Base-by-base conservation (phyloP, 2,329 filamentous ascomycete species). In the Trichoderma sp. region DNA sequence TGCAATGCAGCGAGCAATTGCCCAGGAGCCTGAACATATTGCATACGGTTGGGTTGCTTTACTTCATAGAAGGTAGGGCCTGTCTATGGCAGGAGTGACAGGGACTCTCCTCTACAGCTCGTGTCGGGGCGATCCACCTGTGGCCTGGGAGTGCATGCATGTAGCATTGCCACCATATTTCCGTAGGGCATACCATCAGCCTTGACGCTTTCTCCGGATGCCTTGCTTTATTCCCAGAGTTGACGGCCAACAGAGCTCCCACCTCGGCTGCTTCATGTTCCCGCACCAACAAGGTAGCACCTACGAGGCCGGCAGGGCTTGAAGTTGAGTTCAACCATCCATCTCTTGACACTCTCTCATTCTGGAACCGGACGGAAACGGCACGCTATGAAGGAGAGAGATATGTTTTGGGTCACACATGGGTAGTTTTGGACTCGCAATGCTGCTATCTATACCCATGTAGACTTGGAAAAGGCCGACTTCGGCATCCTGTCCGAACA, bases 91-190 rank as follows among this genome's bases (percentile, higher is more conserved):
- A 9, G 26, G 34, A 21, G 24, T 2, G n/a, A 19, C 10, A 39
- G n/a, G 39, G 19, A 54, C 28, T 21, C 28, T 28, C 39, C 7
- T 34, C 7, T 10, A 39, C 39, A 24, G 10, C 30, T 19, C 34
- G 21, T 21, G 17, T 43, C 52, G 9, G 54, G 41, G 54, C 54
- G n/a, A 30, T 47, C 48, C 56, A n/a, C 28, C 39, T 44, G 45
- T 58, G 14, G 24, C 19, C 12, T 21, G 56, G n/a, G 30, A 41
- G 15, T 47, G 34, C 34, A 44, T 44, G 55, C 43, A 44, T 57
- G 55, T 44, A 58, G 26, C 44, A 58, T 45, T 19, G 44, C 15
- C 21, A 17, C 44, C 56, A 48, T 58, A 48, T 58, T 58, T 19
- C 43, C n/a, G 26, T 44, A 30, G 43, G 43, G 26, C 44, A 39